These are phyloP conservation scores for Xanthoparmelia taractica DNA, from an alignment of 495 filamentous ascomycete species.

Conservation along the genomic window DNA sequence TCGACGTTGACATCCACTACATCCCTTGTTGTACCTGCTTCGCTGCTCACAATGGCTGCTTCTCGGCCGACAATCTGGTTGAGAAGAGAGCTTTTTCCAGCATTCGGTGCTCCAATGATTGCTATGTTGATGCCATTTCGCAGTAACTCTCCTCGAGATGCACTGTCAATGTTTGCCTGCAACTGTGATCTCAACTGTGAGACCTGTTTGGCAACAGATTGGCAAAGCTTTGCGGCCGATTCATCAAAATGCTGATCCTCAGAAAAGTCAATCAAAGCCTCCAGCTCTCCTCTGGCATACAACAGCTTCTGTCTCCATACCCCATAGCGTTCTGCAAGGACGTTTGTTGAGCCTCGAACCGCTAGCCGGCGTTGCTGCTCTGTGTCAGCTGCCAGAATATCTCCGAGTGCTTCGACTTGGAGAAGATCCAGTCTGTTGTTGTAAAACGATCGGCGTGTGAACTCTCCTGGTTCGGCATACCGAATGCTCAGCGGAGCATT, in stretches of 20 bases:
- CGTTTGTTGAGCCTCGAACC: constrained; percentile 64
- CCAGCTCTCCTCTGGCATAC: constrained; percentile 79
- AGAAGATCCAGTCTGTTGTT: constrained; percentile 79
- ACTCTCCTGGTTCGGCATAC: constrained; percentile 92
- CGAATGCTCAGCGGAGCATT: constrained; percentile 46
- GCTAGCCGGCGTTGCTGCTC: constrained; percentile 88
- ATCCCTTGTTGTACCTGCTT: constrained; percentile 89
- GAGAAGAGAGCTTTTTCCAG: constrained; percentile 87
- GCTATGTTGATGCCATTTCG: constrained; percentile 79
- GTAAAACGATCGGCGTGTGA: constrained; percentile 85
- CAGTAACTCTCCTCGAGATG: constrained; percentile 75
- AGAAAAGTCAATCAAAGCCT: constrained; percentile 92
- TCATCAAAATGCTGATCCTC: constrained; percentile 98
- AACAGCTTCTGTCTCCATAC: constrained; percentile 70
- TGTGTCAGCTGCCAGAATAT: constrained; percentile 77
- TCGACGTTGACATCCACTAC: constrained; percentile 90
- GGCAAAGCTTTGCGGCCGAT: constrained; percentile 61
- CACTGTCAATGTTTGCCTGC: constrained; percentile 60
- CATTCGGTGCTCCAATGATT: constrained; percentile 86
- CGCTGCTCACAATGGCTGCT: constrained; percentile 85
- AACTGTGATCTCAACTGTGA: constrained; percentile 52
- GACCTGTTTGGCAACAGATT: constrained; percentile 59
- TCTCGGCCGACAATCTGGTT: constrained; percentile 89
- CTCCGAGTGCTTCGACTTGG: constrained; percentile 89
- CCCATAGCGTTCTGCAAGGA: constrained; percentile 73